phyloP scores from a whole-genome alignment of 768 basidiomycete species.

The Lactifluus subvellereus region DNA sequence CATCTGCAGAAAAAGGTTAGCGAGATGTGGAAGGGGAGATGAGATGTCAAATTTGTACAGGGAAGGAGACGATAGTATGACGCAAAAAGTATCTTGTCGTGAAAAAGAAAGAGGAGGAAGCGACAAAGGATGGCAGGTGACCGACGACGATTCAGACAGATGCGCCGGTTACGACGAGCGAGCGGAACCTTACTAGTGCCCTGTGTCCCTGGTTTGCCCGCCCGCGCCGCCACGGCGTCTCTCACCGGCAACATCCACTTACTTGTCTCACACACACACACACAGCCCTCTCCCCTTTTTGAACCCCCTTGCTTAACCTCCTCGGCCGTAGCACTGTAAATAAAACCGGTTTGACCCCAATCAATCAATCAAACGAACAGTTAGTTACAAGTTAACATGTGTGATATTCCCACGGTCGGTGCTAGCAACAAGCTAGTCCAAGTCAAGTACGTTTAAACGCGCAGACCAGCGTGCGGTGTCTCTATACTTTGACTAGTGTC shows the following conservation, averaged over 20 bases:
- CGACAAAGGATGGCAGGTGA: neutral
- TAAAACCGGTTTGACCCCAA: too few species aligned
- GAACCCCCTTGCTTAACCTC: too few species aligned
- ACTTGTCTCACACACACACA: neutral
- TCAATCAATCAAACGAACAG: too few species aligned
- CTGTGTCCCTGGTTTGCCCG: neutral
- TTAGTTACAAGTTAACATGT: too few species aligned
- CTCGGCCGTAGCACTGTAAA: too few species aligned
- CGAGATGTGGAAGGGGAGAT: too few species aligned
- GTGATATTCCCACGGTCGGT: too few species aligned
- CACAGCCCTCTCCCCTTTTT: too few species aligned
- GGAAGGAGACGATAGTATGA: neutral
- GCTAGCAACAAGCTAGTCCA: too few species aligned
- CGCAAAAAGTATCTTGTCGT: neutral
- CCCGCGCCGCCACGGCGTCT: neutral
- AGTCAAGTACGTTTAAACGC: too few species aligned
- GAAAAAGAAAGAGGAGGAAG: neutral
- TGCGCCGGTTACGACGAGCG: slow-evolving; percentile 19
- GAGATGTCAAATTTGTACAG: neutral
- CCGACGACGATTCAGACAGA: neutral
- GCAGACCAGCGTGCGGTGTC: too few species aligned
- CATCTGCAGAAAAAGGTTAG: neutral
- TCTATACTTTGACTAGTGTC: too few species aligned
- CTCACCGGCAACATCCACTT: neutral
- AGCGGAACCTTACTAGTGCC: neutral